Conservation (phyloP, 2,329 filamentous ascomycete species). For the Sclerotinia subarctica region DNA sequence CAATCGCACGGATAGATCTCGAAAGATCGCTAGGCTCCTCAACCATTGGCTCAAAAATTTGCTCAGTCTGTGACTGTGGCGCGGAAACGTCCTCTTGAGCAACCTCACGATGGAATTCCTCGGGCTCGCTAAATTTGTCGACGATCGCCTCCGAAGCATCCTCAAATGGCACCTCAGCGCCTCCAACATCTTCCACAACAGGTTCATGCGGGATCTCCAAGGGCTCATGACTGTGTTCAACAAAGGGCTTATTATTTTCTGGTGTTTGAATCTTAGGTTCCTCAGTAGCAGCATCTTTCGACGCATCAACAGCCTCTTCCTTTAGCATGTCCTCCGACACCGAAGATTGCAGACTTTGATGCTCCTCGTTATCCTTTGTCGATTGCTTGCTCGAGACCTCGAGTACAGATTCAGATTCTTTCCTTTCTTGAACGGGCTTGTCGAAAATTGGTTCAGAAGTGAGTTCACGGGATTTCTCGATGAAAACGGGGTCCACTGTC, state of each 20-base stretch:
- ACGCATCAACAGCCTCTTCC: neutral
- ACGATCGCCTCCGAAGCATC: neutral
- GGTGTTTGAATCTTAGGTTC: neutral
- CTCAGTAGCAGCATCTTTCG: neutral
- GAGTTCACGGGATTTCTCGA: neutral
- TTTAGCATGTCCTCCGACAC: neutral
- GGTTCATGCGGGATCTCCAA: neutral
- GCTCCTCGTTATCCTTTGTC: conserved; percentile 34
- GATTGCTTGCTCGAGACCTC: neutral
- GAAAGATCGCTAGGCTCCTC: neutral
- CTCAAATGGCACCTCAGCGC: neutral
- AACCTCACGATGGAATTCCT: neutral
- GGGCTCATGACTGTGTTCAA: neutral
- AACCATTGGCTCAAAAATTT: neutral
- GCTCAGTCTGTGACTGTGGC: neutral
- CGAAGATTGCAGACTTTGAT: conserved; percentile 12
- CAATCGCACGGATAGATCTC: neutral
- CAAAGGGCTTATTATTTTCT: neutral
- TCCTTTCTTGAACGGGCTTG: neutral
- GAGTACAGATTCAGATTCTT: too few relatives aligned
- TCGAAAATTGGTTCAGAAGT: neutral
- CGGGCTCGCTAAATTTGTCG: neutral
- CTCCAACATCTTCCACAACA: neutral
- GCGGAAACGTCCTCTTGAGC: neutral
- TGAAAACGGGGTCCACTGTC: neutral